Base-by-base conservation (phyloP, 257 asterid genomes). In the Solanum medicagineum region DNA sequence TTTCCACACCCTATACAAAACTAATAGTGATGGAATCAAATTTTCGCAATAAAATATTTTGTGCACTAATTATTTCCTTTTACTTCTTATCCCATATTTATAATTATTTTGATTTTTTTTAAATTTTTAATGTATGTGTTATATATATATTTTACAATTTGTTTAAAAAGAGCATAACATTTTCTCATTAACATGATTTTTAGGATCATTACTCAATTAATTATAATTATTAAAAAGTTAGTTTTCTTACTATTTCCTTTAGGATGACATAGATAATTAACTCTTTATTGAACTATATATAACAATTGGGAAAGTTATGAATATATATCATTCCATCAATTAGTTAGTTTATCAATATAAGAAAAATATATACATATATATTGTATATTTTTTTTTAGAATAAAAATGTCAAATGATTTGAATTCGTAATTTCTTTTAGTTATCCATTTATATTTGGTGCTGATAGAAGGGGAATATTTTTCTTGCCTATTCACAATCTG, bases 151-250 rank as follows among this genome's bases (percentile, higher is more conserved):
- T 62, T 62, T 22, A n/a, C n/a, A 62, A 1, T 62, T 7, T 22
- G 5, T 63, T 11, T 5, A 0, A 12, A 6, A 3, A 0, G 8
- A 60, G 12, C 5, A 24, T 0, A 24, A 12, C 12, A 63, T 12
- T 3, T 62, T 12, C 8, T 62, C 24, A 62, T 59, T 59, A n/a
- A 20, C 22, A 4, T 59, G 1, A 59, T 59, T 59, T n/a, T 29
- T n/a, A 0, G n/a, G 0, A 59, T n/a, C 0, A 59, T 59, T 4
- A n/a, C 3, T n/a, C 15, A 0, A 5, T 10, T 59, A 59, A 2
- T 20, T 20, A 6, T 59, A 59, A 29, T 29, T 1, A 60, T 10
- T 1, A 1, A 10, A 10, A 47, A 47, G 9, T 8, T 47, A 47
- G 2, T 47, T 47, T 47, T 47, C 51, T 49, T 60, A 10, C 32